Percentiles rank a stretch among this genome's conserved stretches.
phyloP scores from a whole-genome alignment of 768 basidiomycete genomes.

The Coprinellus micaceus region DNA sequence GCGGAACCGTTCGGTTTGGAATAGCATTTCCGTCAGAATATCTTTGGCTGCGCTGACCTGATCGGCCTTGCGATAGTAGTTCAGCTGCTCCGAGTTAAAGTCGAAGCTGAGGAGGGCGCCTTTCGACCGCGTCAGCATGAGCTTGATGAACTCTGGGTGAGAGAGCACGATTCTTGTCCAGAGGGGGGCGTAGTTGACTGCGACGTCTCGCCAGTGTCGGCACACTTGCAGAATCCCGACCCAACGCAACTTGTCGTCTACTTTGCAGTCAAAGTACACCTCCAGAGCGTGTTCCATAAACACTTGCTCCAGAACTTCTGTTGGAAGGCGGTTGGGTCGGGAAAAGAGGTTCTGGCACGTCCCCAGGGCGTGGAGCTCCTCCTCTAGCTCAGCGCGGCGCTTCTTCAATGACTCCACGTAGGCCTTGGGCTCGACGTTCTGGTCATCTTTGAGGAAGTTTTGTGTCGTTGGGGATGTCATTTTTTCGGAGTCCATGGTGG shows the following conservation, averaged over 20 bases:
- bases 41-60: no score
- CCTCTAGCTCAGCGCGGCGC: neutral
- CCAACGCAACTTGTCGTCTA: neutral
- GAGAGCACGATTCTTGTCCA: neutral
- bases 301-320: neutral
- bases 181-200: neutral
- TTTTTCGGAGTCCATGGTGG: no score
- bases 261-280: neutral
- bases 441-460: no score
- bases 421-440: neutral
- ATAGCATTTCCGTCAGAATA: no score
- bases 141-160: neutral
- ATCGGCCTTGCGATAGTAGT: neutral
- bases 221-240: neutral
- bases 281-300: neutral
- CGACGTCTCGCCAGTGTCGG: neutral
- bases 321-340: neutral
- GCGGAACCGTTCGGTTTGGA: no score
- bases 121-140: neutral
- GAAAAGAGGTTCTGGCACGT: neutral
- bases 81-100: neutral
- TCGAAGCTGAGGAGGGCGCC: neutral
- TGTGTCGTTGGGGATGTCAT: no score
- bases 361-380: neutral
- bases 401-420: neutral